Evolutionary conservation across 768 basidiomycete species (phyloP), one percentile per base, ranked within the genome.

Genomic region (Xanthoconium purpureum): DNA sequence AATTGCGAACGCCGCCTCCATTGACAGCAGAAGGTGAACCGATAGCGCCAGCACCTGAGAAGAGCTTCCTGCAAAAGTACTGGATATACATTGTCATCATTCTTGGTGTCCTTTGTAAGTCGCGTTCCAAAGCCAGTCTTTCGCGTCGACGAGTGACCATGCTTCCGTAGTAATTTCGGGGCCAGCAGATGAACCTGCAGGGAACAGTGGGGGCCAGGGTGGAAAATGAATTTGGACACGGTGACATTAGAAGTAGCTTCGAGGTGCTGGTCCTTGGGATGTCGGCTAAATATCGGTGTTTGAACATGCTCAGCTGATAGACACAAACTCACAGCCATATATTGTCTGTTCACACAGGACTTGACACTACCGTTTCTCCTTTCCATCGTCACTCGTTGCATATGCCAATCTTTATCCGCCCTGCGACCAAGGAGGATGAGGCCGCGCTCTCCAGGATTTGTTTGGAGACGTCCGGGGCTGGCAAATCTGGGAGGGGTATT

Each of bases 1-100:
- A 82, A 56, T 77, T 92, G 38, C 84, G 82, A 51, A 72, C 77
- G 1, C 89, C 89, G 10, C 88, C 87, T 10, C 84, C 82, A 6
- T 69, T 91, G 24, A 84, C 83, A 10, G 73, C 81, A 15, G 77
- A 87, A 64, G 91, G 91, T 45, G 80, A 84, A 64, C 80, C 83
- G 18, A 74, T 88, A 24, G 68, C 77, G 55, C 81, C 85, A 0
- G 68, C 75, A 35, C 79, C 80, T 0, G 91, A 95, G 66, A 89
- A 93, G 71, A 75, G 84, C 12, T 91, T 94, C 71, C 54, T 94
- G 40, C 88, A 91, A 65, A 94, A 94, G 69, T 95, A 95, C 71
- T 95, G 94, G 94, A 77, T 94, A 71, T 94, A 93, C 63, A 80
- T 91, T 37, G 74, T 79, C 40, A 78, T 84, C 4, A 69, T 82